Evolutionary conservation across 2,329 filamentous ascomycete species (phyloP).

Genomic region (Clonostachys sp.): DNA sequence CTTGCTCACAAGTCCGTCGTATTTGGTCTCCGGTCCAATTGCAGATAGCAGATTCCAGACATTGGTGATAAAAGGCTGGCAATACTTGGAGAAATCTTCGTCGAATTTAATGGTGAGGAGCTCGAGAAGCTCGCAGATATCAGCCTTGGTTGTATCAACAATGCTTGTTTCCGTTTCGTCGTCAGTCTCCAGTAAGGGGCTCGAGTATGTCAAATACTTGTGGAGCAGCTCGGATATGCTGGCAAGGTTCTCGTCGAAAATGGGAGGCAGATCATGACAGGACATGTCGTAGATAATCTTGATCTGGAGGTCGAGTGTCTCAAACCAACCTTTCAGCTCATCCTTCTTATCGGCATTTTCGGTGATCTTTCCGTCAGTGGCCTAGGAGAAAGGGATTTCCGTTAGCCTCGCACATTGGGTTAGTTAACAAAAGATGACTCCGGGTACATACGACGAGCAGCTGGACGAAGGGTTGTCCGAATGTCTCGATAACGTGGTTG

Average conservation of each 20-base stretch:
- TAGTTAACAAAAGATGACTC: neutral
- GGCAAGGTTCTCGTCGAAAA: constrained; percentile 84
- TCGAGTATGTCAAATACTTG: constrained; percentile 90
- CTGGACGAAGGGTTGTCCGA: constrained; percentile 77
- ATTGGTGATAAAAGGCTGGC: constrained; percentile 80
- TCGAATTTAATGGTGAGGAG: constrained; percentile 94
- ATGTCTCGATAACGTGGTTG: constrained; percentile 86
- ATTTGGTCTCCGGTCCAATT: constrained; percentile 83
- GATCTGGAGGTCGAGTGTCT: constrained; percentile 80
- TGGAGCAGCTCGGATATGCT: constrained; percentile 76
- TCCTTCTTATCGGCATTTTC: constrained; percentile 72
- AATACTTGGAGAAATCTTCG: constrained; percentile 80
- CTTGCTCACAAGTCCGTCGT: constrained; percentile 90
- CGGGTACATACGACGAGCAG: constrained; percentile 61
- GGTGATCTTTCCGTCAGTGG: constrained; percentile 67
- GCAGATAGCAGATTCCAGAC: constrained; percentile 89
- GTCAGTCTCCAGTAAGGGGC: constrained; percentile 74
- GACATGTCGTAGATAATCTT: constrained; percentile 96
- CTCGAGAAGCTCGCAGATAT: constrained; percentile 86
- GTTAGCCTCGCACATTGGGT: constrained; percentile 6
- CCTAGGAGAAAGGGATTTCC: constrained; percentile 26
- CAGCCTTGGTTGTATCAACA: constrained; percentile 83
- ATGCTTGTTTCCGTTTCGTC: constrained; percentile 87
- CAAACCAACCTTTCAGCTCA: constrained; percentile 72
- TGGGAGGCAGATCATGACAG: constrained; percentile 91